These are phyloP conservation scores for Hyphopichia buzzinii DNA, from an alignment of 1,139 yeast species.

Conservation along the genomic window DNA sequence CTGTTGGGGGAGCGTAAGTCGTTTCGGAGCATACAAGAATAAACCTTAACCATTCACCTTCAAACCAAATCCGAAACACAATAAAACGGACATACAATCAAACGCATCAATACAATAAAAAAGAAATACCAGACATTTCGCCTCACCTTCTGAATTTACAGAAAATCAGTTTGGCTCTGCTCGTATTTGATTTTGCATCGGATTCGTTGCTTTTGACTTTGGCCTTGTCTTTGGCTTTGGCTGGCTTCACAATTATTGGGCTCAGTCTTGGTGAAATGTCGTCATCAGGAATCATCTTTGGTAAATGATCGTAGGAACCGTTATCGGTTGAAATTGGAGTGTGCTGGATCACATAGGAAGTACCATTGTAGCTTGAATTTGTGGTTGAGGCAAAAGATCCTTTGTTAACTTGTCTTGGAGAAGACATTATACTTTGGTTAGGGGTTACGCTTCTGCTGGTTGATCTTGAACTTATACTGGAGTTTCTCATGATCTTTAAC, in stretches of 20 bases:
- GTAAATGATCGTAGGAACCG: neutral
- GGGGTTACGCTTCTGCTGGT: conserved; percentile 5
- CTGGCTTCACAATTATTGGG: neutral
- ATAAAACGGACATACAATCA: too few relatives aligned
- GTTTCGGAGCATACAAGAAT: too few relatives aligned
- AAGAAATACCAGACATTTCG: neutral
- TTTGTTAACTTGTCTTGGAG: conserved; percentile 5
- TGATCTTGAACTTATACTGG: conserved; percentile 11
- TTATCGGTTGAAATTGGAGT: neutral
- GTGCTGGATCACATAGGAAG: neutral
- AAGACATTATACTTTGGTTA: conserved; percentile 13
- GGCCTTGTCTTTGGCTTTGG: too few relatives aligned
- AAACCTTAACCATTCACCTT: too few relatives aligned
- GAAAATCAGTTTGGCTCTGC: conserved; percentile 14
- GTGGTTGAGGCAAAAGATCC: conserved; percentile 2
- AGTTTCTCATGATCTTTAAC: conserved; percentile 5
- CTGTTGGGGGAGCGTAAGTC: too few relatives aligned
- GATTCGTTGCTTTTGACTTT: too few relatives aligned
- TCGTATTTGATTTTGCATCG: conserved; percentile 4
- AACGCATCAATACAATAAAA: too few relatives aligned
- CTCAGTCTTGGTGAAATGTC: neutral
- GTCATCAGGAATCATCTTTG: neutral
- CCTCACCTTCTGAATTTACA: conserved; percentile 10
- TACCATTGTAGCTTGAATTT: neutral
- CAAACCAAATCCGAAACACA: too few relatives aligned